Base-by-base conservation (phyloP, 208 protist species). In the Herpetomonas samuelpessoai region DNA sequence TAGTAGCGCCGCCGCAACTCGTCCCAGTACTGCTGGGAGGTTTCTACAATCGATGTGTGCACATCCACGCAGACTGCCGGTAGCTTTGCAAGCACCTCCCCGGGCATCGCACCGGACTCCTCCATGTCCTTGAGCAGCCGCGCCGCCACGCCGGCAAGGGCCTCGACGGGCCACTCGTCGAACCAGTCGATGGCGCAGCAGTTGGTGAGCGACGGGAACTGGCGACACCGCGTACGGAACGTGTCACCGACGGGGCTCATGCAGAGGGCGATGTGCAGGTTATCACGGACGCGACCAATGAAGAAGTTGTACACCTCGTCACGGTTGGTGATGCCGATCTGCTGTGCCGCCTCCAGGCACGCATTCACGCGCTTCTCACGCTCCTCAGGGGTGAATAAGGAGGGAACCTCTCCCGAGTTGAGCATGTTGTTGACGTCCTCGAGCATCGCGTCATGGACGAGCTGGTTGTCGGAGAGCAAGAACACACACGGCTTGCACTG, bases 101-200 rank as follows among this genome's bases (percentile, higher is more conserved):
- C 60, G 26, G 71, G 77, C 53, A 86, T 46, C 21, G 29, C 50
- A 7, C 41, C 35, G 44, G 44, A 24, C 44, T 6, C 4, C 16
- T 22, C 44, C 9, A 79, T 55, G 46, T 93, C 83, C 41, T 86
- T 57, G 65, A 97, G 80, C 62, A 95, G 53, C n/a, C 83, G 82
- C 55, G 73, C 60, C 24, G 95, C 81, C 14, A 99, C 97, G 48
- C 76, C 80, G 47, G 79, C 67, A 14, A 99, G 81, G 6, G 97
- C 98, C 65, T 98, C 93, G 12, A 62, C 45, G 29, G 98, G 96
- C 97, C 98, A 99, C 62, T 93, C 86, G 60, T 96, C 91, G 67
- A 98, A 98, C 98, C 98, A 99, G 74, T 99, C 97, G 61, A 99
- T 98, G 35, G 92, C 86, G 76, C 97, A 98, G 76, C 98, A 98